These are phyloP conservation scores for Lentinula sp. DNA, from an alignment of 768 basidiomycete species.

Conservation along the genomic window DNA sequence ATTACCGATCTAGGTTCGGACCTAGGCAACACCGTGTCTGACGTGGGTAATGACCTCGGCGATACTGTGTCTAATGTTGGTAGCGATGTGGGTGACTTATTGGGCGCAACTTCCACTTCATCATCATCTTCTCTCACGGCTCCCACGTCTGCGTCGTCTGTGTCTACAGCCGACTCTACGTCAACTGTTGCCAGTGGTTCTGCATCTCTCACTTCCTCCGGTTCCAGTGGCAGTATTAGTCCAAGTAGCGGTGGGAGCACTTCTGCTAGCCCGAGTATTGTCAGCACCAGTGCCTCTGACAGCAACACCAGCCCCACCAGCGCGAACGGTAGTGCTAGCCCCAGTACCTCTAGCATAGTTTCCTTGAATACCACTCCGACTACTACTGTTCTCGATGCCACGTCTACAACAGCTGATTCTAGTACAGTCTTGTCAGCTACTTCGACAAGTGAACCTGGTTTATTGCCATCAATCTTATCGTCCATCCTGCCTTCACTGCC, in stretches of 20 bases:
- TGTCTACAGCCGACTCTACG: not conserved
- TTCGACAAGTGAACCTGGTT: not conserved
- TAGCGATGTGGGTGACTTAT: not conserved
- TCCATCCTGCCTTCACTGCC: not conserved
- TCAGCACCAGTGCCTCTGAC: not conserved
- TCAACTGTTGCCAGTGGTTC: not conserved
- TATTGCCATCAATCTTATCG: not conserved
- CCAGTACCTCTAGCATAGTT: not conserved
- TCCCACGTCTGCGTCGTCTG: not conserved
- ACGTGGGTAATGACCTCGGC: not conserved
- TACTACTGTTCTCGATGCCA: constrained; percentile 18
- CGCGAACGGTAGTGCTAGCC: not conserved
- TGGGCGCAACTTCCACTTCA: not conserved
- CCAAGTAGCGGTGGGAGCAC: too few relatives aligned
- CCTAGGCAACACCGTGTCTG: not conserved
- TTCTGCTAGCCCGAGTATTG: not conserved
- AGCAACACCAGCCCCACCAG: not conserved
- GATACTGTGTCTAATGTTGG: not conserved
- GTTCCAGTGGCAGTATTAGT: not conserved
- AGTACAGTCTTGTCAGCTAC: not conserved
- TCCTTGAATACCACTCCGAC: constrained; percentile 11
- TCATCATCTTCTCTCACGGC: not conserved
- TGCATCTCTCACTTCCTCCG: not conserved
- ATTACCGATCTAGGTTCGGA: not conserved
- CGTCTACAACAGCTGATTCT: not conserved